Evolutionary conservation across 2,329 filamentous ascomycete genomes (phyloP), one percentile per base, ranked within the genome.

Genomic region (Cadophora malorum): DNA sequence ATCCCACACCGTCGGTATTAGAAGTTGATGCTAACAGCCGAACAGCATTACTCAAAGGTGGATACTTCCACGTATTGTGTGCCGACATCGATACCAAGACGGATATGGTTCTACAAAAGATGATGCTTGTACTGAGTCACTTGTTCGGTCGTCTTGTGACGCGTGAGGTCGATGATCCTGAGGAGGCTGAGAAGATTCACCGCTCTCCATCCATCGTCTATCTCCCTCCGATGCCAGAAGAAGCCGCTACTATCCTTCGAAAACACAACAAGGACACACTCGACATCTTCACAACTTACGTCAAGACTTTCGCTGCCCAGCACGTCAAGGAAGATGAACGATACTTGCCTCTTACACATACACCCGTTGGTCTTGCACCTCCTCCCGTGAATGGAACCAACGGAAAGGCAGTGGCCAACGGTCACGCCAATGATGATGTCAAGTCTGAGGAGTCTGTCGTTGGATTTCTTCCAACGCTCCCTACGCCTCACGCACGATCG

Each of bases 101-200:
- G 0, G 70, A 73, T 4, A 78, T 85, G 19, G 84, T 88, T 0
- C 76, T 91, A 3, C 79, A 82, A n/a, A 83, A 86, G 35, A 79
- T 94, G 47, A 86, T 93, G 80, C 80, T 93, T 0, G 86, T 92
- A 0, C 82, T 95, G 75, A 83, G 88, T 0, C 90, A 94, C 75
- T 75, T 94, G 0, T 94, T 95, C 75, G 86, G 86, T 2, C 88
- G 91, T 3, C 72, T 84, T 3, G 83, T 83, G 1, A 83, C 83
- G 67, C 82, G 81, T 59, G 81, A 78, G 65, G 81, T 85, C 64
- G 84, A 82, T 72, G 78, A 84, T 16, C 82, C 85, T 67, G 84
- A 81, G 72, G 77, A 84, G 14, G 78, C 83, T 33, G 79, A 83
- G 23, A 79, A 81, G 0, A 81, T 86, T 25, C 85, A 86, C 74